Percentiles rank a stretch among this genome's conserved stretches.
phyloP scores from a whole-genome alignment of 2,329 filamentous ascomycete species.

The Chrysoporthe puriensis region DNA sequence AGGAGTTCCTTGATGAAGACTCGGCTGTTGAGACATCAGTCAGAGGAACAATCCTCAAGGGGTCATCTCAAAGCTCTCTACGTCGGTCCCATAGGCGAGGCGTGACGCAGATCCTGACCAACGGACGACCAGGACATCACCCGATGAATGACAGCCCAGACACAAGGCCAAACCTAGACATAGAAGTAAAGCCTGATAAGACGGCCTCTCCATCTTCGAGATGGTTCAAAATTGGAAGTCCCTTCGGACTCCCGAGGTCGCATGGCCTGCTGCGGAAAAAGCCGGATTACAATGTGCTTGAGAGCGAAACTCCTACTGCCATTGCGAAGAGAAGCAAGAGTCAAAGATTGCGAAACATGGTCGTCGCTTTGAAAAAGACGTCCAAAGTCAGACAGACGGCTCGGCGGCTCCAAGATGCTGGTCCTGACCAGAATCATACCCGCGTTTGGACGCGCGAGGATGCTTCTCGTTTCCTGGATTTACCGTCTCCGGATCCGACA shows the following conservation, averaged over 20 bases:
- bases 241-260: background rate
- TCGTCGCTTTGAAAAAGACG: background rate
- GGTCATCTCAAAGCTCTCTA: background rate
- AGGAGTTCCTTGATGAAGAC: background rate
- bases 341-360: background rate
- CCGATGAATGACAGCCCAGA: background rate
- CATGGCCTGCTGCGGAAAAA: background rate
- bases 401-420: background rate
- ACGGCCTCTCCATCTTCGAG: background rate
- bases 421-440: background rate
- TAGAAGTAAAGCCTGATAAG: background rate
- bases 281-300: background rate
- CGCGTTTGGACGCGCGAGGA: slow-evolving; percentile 2
- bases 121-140: background rate
- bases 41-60: background rate
- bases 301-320: background rate
- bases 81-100: background rate
- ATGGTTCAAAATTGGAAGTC: background rate
- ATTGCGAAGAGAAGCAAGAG: background rate
- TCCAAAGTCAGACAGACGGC: background rate
- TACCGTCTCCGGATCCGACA: background rate
- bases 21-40: background rate
- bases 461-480: background rate
- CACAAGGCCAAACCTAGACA: background rate
- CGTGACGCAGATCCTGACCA: background rate